These are phyloP conservation scores for Globisporangium rhizosaccharum DNA, from an alignment of 352 stramenopile species.

Conservation along the genomic window DNA sequence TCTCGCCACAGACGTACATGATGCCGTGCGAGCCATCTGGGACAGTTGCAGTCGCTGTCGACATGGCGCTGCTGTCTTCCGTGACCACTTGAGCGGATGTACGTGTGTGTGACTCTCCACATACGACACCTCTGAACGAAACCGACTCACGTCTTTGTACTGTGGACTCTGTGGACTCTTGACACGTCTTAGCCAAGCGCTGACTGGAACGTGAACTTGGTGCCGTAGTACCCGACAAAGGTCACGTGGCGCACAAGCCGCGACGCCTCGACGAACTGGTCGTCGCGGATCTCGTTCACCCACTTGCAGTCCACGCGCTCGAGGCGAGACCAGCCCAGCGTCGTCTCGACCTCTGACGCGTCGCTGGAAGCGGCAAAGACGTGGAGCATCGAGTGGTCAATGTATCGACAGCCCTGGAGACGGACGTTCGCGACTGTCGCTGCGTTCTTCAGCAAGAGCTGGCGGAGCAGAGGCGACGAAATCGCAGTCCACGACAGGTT, in stretches of 20 bases:
- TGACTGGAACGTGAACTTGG: conserved; percentile 6
- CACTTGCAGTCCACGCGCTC: conserved; percentile 21
- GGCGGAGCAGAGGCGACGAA: neutral
- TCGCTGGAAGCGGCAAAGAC: conserved; percentile 7
- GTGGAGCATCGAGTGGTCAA: conserved; percentile 9
- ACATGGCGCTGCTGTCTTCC: neutral
- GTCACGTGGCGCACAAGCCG: neutral
- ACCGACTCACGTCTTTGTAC: neutral
- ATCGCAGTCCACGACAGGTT: conserved; percentile 22
- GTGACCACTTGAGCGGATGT: too few relatives aligned
- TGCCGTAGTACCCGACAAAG: conserved; percentile 22
- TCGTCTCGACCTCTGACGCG: neutral
- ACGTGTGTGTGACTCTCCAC: too few relatives aligned
- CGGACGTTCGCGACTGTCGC: conserved; percentile 13
- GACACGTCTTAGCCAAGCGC: too few relatives aligned
- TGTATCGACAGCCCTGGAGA: conserved; percentile 16
- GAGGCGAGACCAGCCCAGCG: conserved; percentile 7
- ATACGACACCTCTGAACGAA: neutral
- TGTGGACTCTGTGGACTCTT: neutral
- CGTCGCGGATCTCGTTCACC: conserved; percentile 17
- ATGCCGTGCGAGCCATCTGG: conserved; percentile 40
- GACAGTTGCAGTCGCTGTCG: neutral
- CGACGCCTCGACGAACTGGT: conserved; percentile 7
- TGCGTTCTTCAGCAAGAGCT: conserved; percentile 5
- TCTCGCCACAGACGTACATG: conserved; percentile 40